Conservation (phyloP, 2,329 filamentous ascomycete species). For the Fusarium illudens region DNA sequence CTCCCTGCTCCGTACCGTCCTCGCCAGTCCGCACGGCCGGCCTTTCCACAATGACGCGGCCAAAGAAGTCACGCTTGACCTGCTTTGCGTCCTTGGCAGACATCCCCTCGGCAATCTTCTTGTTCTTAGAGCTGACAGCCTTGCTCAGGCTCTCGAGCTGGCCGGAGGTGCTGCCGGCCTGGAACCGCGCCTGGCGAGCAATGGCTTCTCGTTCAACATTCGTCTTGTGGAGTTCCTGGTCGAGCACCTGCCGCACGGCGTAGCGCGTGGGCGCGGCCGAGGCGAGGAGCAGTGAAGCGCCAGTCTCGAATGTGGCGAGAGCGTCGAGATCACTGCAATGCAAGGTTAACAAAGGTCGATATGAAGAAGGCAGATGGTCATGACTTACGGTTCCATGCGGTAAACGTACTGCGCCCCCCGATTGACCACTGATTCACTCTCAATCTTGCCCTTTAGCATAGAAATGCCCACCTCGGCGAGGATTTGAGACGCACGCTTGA, state of each 20-base stretch:
- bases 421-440: slow-evolving; percentile 67
- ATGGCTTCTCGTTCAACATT: slow-evolving; percentile 71
- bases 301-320: slow-evolving; percentile 78
- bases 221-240: slow-evolving; percentile 86
- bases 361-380: background rate
- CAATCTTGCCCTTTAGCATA: slow-evolving; percentile 83
- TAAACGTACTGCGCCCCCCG: slow-evolving; percentile 81
- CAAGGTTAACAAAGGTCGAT: slow-evolving; percentile 17
- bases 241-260: slow-evolving; percentile 90
- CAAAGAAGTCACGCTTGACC: slow-evolving; percentile 86
- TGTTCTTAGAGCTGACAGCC: slow-evolving; percentile 45
- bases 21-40: slow-evolving; percentile 53
- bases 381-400: slow-evolving; percentile 88
- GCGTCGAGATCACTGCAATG: slow-evolving; percentile 72
- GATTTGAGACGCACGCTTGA: slow-evolving; percentile 79
- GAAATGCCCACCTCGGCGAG: slow-evolving; percentile 84
- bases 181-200: slow-evolving; percentile 71
- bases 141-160: slow-evolving; percentile 43
- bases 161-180: slow-evolving; percentile 53
- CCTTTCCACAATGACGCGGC: slow-evolving; percentile 67
- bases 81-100: slow-evolving; percentile 47
- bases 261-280: slow-evolving; percentile 82
- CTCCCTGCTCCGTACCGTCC: slow-evolving; percentile 46
- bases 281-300: slow-evolving; percentile 61
- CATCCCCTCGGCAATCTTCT: slow-evolving; percentile 43